A percentile compares a stretch with the other conserved stretches of the same genome.
Conservation (phyloP, 176 grass and related monocot genomes). For the Poa annua region DNA sequence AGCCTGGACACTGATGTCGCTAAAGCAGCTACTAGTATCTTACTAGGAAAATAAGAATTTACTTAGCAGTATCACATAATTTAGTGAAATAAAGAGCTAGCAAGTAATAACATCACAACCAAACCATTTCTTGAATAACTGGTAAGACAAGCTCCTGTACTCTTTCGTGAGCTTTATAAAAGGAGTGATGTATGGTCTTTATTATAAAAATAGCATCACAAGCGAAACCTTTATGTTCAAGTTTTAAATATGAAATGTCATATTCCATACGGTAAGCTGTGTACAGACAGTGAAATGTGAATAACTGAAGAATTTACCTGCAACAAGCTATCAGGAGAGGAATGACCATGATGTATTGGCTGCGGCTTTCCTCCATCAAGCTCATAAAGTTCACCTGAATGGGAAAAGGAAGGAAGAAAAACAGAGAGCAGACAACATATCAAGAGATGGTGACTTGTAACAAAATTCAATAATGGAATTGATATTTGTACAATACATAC, state of each 20-base stretch:
- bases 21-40: neutral
- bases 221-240: slow-evolving; percentile 4
- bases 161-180: too few species aligned
- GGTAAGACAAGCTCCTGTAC: too few species aligned
- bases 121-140: too few species aligned
- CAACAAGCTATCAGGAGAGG: slow-evolving; percentile 67
- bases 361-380: slow-evolving; percentile 73
- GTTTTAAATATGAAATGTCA: neutral
- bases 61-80: neutral
- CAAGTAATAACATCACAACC: neutral
- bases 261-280: neutral
- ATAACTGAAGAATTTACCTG: slow-evolving; percentile 56
- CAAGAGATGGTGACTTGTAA: neutral
- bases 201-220: neutral
- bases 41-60: neutral
- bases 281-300: neutral
- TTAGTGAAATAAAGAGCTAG: neutral
- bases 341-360: slow-evolving; percentile 61
- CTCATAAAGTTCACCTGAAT: slow-evolving; percentile 77
- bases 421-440: neutral
- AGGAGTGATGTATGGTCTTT: too few species aligned
- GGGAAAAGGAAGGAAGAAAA: neutral
- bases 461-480: neutral
- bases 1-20: neutral
- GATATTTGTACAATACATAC: slow-evolving; percentile 35